Conservation (phyloP, 768 basidiomycete genomes). For the Kwoniella shandongensis region DNA sequence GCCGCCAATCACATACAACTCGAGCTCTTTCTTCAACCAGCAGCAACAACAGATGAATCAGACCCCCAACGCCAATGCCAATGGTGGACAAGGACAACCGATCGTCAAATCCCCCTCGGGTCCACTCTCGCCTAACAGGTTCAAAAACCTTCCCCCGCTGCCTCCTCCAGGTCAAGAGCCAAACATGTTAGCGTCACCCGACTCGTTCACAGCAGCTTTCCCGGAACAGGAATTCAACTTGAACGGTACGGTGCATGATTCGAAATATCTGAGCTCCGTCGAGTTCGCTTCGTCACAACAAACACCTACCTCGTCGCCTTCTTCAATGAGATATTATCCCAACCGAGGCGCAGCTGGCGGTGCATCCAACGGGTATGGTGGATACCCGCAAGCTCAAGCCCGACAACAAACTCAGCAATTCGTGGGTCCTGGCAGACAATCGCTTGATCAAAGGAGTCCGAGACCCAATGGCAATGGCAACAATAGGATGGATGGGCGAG, state of each 20-base stretch:
- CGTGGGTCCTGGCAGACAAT: constrained; percentile 1
- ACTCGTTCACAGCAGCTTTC: constrained; percentile 22
- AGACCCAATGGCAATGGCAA: no score
- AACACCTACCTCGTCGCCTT: not conserved
- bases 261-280: constrained; percentile 7
- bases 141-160: constrained; percentile 47
- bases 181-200: constrained; percentile 16
- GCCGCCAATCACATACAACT: constrained; percentile 8
- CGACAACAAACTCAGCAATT: not conserved
- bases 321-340: not conserved
- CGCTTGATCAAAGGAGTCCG: constrained; percentile 16
- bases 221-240: constrained; percentile 20
- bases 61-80: not conserved
- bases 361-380: not conserved
- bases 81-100: not conserved
- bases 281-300: not conserved
- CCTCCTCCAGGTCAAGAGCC: constrained; percentile 28
- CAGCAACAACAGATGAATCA: constrained; percentile 4
- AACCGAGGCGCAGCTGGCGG: no score
- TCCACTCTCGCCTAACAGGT: constrained; percentile 35
- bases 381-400: constrained; percentile 15
- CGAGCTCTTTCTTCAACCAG: constrained; percentile 17
- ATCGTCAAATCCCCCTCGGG: constrained; percentile 17
- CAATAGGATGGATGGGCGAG: constrained; percentile 4
- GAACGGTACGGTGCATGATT: constrained; percentile 10